Evolutionary conservation across 179 eudicot species (phyloP).

Genomic region (Camellia oleifera): DNA sequence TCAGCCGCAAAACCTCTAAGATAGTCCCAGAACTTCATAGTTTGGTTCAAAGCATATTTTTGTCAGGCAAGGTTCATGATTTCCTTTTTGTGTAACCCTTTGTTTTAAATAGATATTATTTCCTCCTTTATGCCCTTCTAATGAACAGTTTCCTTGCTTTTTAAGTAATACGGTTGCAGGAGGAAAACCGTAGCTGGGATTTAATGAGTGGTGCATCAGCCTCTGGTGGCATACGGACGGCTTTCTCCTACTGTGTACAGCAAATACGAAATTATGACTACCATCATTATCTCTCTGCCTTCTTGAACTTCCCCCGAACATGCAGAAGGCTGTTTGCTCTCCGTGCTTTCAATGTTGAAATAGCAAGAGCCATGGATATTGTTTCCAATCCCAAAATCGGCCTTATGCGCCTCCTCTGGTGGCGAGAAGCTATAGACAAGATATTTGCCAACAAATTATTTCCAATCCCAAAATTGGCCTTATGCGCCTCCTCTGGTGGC

Average conservation of each 20-base stretch:
- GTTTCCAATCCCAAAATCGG: conserved; percentile 94
- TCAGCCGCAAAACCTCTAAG: too few relatives aligned
- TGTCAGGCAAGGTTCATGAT: not conserved
- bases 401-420: conserved; percentile 96
- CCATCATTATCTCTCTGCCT: conserved; percentile 91
- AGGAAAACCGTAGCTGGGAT: conserved; percentile 3
- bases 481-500: too few relatives aligned
- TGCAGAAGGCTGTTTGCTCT: conserved; percentile 93
- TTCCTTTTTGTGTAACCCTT: not conserved
- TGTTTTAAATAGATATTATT: not conserved
- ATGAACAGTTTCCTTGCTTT: not conserved
- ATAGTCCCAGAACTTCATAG: not conserved
- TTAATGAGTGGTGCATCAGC: conserved; percentile 58
- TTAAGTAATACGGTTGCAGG: not conserved
- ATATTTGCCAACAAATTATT: conserved; percentile 18
- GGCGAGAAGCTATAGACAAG: conserved; percentile 90
- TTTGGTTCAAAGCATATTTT: not conserved
- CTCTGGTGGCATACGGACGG: conserved; percentile 58
- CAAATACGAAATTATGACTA: conserved; percentile 92
- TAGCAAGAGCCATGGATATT: conserved; percentile 92
- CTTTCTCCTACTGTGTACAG: conserved; percentile 88
- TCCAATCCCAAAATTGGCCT: too few relatives aligned
- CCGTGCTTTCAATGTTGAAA: conserved; percentile 92
- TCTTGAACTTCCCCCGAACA: conserved; percentile 78
- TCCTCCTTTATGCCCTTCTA: not conserved